Evolutionary conservation across 306 rosid species (phyloP), one percentile per base, ranked within the genome.

Genomic region (Rosa lucieae): DNA sequence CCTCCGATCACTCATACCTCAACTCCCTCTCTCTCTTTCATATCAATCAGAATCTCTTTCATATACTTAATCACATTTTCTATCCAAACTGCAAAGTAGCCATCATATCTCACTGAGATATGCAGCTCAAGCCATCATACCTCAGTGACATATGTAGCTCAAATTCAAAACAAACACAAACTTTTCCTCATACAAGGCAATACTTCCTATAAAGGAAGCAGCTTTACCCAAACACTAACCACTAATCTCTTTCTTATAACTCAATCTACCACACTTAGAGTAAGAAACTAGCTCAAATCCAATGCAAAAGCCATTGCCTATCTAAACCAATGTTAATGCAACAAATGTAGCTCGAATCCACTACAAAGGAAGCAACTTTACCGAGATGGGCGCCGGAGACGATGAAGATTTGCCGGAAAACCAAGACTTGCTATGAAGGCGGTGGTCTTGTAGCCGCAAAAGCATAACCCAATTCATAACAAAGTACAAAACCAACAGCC

Each of bases 391-490:
- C 46, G n/a, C 70, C 46, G 70, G 70, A 37, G 76, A 21, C 40
- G 63, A 26, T 55, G 89, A 81, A 23, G 90, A 85, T 75, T 81
- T 86, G 61, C 59, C 72, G 5, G 74, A 59, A 62, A 77, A 62
- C 67, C 59, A 68, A 73, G 80, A 55, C 59, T 83, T 56, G 37
- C 83, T 79, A 55, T 70, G 68, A 58, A 78, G 73, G 53, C 55
- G 70, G 15, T 82, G 81, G 78, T 87, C 74, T 75, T 89, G 99
- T 0, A 95, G 80, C 67, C 91, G 83, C 13, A 63, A 42, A 81
- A 95, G 87, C 98, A 95, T 88, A 13, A 90, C 3, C 92, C 90
- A 93, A 82, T 95, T 87, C 21, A 91, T 87, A 65, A 90, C 66
- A 83, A 91, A 85, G 74, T 88, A 83, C n/a, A 79, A 59, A 80